Conservation (phyloP, 2,329 filamentous ascomycete species). For the Zymoseptoria ardabiliae region DNA sequence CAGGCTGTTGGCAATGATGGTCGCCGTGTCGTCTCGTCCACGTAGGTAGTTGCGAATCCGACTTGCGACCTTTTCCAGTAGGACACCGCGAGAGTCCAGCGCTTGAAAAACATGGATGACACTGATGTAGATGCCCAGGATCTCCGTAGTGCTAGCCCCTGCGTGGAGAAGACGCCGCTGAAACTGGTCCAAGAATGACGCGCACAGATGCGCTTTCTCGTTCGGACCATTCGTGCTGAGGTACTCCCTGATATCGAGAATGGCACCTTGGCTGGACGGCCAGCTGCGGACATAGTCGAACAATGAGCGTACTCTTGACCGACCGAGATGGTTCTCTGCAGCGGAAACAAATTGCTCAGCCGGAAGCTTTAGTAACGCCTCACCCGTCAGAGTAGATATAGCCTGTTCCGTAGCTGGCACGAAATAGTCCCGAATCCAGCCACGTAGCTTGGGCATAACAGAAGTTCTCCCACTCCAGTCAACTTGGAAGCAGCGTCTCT, state of each 20-base stretch:
- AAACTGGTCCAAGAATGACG: conserved; percentile 59
- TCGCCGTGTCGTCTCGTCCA: conserved; percentile 68
- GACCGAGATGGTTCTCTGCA: conserved; percentile 60
- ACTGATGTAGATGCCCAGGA: conserved; percentile 68
- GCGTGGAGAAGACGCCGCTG: conserved; percentile 64
- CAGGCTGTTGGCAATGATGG: conserved; percentile 68
- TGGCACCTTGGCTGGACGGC: conserved; percentile 62
- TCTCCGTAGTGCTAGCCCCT: conserved; percentile 67
- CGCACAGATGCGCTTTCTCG: conserved; percentile 62
- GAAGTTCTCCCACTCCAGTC: conserved; percentile 51
- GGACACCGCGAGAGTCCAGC: conserved; percentile 68
- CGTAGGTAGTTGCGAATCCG: conserved; percentile 70
- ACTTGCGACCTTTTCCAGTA: conserved; percentile 66
- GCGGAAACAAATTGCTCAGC: conserved; percentile 61
- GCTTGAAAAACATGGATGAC: conserved; percentile 72
- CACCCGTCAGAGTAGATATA: conserved; percentile 23
- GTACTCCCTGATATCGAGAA: conserved; percentile 62
- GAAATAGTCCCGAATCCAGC: conserved; percentile 64
- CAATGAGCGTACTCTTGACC: conserved; percentile 61
- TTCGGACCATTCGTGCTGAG: conserved; percentile 62
- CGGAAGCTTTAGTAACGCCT: conserved; percentile 9
- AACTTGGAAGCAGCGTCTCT: conserved; percentile 52
- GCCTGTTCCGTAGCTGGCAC: conserved; percentile 55
- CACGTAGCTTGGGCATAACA: conserved; percentile 52
- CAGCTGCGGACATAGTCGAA: conserved; percentile 74